These are phyloP conservation scores for Trametes meyenii DNA, from an alignment of 768 basidiomycete species.

Conservation along the genomic window DNA sequence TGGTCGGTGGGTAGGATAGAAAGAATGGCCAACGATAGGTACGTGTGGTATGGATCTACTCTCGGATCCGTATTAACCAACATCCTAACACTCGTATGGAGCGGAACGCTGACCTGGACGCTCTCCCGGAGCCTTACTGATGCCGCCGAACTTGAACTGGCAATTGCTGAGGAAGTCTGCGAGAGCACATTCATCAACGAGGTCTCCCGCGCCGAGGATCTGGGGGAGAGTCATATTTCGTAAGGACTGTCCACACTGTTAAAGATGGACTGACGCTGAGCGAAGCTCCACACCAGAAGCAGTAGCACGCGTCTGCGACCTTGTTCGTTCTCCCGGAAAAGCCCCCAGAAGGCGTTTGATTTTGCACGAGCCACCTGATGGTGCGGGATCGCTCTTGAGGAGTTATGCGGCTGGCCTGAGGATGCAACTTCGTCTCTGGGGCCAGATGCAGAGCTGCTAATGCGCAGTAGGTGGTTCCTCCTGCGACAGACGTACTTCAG, in stretches of 20 bases:
- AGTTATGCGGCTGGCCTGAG: constrained; percentile 28
- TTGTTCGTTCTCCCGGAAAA: constrained; percentile 91
- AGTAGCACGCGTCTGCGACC: constrained; percentile 90
- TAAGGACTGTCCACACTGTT: neutral
- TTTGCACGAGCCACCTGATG: constrained; percentile 76
- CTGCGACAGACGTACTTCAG: constrained; percentile 42
- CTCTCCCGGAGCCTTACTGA: constrained; percentile 82
- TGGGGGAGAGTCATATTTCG: constrained; percentile 32
- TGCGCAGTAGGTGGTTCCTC: constrained; percentile 93
- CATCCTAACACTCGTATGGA: neutral
- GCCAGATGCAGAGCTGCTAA: constrained; percentile 72
- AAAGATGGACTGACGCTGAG: constrained; percentile 55
- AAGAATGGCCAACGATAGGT: constrained; percentile 82
- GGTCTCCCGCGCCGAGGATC: constrained; percentile 66
- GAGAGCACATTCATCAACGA: constrained; percentile 61
- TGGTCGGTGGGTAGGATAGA: constrained; percentile 54
- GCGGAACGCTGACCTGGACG: constrained; percentile 60
- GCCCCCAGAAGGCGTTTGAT: constrained; percentile 75
- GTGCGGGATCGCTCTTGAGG: constrained; percentile 52
- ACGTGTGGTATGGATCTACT: constrained; percentile 93
- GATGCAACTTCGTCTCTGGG: constrained; percentile 31
- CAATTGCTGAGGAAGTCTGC: constrained; percentile 68
- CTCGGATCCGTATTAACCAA: neutral
- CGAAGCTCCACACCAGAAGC: constrained; percentile 91
- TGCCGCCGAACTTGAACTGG: constrained; percentile 89